Base-by-base conservation (phyloP, 1,284 basidiomycete species). In the Prillingera fragicola region DNA sequence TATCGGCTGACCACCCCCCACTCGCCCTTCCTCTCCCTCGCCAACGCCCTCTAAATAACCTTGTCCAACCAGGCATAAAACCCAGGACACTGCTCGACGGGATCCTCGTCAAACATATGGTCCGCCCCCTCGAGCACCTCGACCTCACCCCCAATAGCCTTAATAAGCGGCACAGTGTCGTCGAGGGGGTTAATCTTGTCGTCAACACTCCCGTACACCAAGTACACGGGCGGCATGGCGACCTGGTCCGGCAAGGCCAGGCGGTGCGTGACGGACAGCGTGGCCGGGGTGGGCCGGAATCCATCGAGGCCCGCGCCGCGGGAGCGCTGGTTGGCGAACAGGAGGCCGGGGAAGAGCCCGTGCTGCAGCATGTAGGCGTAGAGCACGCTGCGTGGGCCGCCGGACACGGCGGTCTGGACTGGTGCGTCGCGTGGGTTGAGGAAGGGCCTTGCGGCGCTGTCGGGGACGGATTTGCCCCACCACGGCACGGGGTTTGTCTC, bases 351-450 rank as follows among this genome's bases (percentile, higher is more conserved):
- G 59, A 68, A 67, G 8, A 70, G 54, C 5, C 36, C 57, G 37
- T 70, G 64, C 52, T 70, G 67, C 18, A 70, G 58, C 67, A 70
- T 70, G 54, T 70, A 70, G 4, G 59, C 51, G 54, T 70, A 70
- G 6, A 70, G 56, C 39, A 67, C 58, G 4, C 61, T 63, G 15
- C 67, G 49, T 4, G 67, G 67, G 4, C 67, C 67, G 38, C 62
- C 65, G 0, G 60, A 63, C 14, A 56, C 42, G 4, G 65, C 57
- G 3, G 58, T 55, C 27, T 34, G 54, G 27, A 67, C 51, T 15
- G 64, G 65, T 15, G 67, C 41, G 26, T 66, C 62, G 41, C 62
- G 62, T 15, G 54, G 46, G 42, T 67, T 59, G 31, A 69, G 43
- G 43, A 67, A 65, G 3, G 64, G 67, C 34, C 52, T 53, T 2